These are phyloP conservation scores for Domatiomyces catenatus DNA, from an alignment of 2,329 filamentous ascomycete genomes.

Conservation along the genomic window DNA sequence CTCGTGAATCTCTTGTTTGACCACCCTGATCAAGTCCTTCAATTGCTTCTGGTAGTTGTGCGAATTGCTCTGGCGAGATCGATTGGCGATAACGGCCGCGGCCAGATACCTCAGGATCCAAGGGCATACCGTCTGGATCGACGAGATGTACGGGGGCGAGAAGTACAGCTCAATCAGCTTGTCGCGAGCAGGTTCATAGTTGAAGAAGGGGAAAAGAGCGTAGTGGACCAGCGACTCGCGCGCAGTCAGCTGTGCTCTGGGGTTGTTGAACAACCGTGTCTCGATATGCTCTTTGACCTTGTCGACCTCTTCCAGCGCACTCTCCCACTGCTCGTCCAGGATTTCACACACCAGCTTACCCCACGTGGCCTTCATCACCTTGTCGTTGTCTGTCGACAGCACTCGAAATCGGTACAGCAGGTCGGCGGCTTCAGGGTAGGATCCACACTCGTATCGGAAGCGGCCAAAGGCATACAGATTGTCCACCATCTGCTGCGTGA, in stretches of 20 bases:
- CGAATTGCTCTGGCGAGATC: constrained; percentile 64
- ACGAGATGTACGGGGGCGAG: constrained; percentile 96
- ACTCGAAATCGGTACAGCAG: constrained; percentile 96
- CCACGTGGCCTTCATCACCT: constrained; percentile 90
- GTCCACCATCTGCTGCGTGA: constrained; percentile 90
- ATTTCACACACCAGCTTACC: constrained; percentile 96
- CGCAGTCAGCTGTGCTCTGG: constrained; percentile 86
- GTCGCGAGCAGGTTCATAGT: constrained; percentile 83
- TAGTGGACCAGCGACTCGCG: constrained; percentile 97
- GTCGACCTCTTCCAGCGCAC: constrained; percentile 73
- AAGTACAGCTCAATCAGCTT: constrained; percentile 91
- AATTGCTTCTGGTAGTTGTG: constrained; percentile 91
- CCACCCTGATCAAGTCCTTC: constrained; percentile 90
- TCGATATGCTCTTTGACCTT: constrained; percentile 90
- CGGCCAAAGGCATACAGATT: constrained; percentile 89
- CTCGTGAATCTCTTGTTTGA: constrained; percentile 94
- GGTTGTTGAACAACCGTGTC: constrained; percentile 88
- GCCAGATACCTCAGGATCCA: constrained; percentile 93
- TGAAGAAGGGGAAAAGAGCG: constrained; percentile 97
- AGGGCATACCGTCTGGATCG: constrained; percentile 92
- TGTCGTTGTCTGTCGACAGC: constrained; percentile 95
- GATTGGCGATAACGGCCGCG: constrained; percentile 88
- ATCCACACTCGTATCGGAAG: constrained; percentile 95
- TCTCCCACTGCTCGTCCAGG: constrained; percentile 87
- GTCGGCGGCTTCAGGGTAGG: constrained; percentile 79